A percentile compares a stretch with the other conserved stretches of the same genome.
Conservation (phyloP, 179 eudicot species). For the Silene coronaria region DNA sequence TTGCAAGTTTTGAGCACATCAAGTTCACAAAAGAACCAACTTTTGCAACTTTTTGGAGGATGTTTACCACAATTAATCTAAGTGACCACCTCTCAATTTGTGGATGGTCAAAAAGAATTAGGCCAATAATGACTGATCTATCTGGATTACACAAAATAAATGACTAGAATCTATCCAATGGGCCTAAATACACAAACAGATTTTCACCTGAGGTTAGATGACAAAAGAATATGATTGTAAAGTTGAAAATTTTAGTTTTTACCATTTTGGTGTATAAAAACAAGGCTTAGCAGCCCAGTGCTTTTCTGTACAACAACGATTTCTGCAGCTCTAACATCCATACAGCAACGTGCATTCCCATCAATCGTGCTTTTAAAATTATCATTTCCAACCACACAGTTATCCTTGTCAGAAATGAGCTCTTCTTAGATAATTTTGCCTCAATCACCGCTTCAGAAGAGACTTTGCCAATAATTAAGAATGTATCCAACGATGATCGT, state of each 20-base stretch:
- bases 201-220: conserved; percentile 5
- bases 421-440: conserved; percentile 45
- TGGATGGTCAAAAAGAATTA: not conserved
- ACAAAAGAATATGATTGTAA: conserved; percentile 20
- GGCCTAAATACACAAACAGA: not conserved
- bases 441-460: conserved; percentile 88
- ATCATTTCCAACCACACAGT: conserved; percentile 54
- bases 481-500: conserved; percentile 75
- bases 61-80: not conserved
- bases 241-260: not conserved
- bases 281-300: conserved; percentile 36
- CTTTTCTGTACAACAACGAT: conserved; percentile 31
- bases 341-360: conserved; percentile 64
- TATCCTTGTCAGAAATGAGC: conserved; percentile 46
- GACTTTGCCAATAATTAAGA: conserved; percentile 79
- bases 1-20: not conserved
- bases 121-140: conserved; percentile 1
- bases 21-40: not conserved
- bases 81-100: not conserved
- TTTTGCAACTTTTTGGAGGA: not conserved
- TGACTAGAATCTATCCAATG: not conserved
- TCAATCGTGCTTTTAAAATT: conserved; percentile 54
- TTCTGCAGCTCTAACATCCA: conserved; percentile 55
- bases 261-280: conserved; percentile 4
- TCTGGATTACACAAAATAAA: not conserved